Conservation (phyloP, 768 basidiomycete genomes). For the Mycena crocata region DNA sequence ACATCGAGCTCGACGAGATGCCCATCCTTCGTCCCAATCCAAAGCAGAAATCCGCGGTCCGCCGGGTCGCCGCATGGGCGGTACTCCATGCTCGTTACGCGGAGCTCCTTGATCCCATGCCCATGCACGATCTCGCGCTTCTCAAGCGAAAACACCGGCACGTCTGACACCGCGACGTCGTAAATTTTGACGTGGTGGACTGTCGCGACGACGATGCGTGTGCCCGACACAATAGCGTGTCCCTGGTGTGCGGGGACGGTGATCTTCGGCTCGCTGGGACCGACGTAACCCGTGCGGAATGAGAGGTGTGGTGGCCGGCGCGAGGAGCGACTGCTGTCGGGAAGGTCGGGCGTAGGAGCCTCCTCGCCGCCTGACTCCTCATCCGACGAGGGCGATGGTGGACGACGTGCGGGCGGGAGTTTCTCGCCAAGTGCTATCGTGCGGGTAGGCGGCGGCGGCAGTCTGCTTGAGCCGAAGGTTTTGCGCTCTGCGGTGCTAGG, state of each 20-base stretch:
- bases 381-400: constrained; percentile 56
- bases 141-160: constrained; percentile 64
- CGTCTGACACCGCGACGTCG: constrained; percentile 62
- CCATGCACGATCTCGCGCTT: constrained; percentile 63
- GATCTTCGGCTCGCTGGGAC: constrained; percentile 59
- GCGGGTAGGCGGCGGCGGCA: constrained; percentile 82
- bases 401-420: constrained; percentile 70
- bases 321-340: constrained; percentile 77
- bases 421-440: constrained; percentile 77
- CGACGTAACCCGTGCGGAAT: constrained; percentile 49
- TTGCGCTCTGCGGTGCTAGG: constrained; percentile 49
- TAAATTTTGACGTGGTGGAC: constrained; percentile 72
- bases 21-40: constrained; percentile 94
- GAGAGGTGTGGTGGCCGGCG: constrained; percentile 60
- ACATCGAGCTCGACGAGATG: constrained; percentile 87
- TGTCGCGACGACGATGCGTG: constrained; percentile 67
- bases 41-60: constrained; percentile 73
- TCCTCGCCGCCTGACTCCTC: constrained; percentile 69
- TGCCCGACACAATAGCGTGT: constrained; percentile 66
- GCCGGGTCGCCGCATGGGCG: constrained; percentile 58
- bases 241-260: constrained; percentile 70
- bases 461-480: constrained; percentile 51
- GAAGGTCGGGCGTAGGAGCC: constrained; percentile 62
- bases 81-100: constrained; percentile 84
- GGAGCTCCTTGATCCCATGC: constrained; percentile 67